Percentiles rank a stretch among this genome's conserved stretches.
phyloP scores from a whole-genome alignment of 2,329 filamentous ascomycete genomes.

The Colletotrichum plurivorum region DNA sequence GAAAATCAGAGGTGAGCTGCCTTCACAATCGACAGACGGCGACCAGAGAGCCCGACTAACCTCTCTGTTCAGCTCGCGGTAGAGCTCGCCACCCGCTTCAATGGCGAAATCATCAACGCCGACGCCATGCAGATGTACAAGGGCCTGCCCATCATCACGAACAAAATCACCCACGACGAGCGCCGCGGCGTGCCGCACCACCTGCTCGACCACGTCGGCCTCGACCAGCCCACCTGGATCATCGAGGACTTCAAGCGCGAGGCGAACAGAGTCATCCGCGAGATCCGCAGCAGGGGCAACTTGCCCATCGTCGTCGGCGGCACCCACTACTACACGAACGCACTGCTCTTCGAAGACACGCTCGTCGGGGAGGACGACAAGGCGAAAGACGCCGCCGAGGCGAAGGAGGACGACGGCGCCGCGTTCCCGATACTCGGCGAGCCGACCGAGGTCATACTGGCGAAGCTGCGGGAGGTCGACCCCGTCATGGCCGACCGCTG shows the following conservation, averaged over 20 bases:
- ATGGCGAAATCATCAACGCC: constrained; percentile 96
- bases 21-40: background rate
- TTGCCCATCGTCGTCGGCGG: constrained; percentile 94
- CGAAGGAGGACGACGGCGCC: constrained; percentile 40
- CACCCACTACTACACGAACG: constrained; percentile 95
- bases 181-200: constrained; percentile 88
- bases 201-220: constrained; percentile 82
- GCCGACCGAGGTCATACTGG: constrained; percentile 79
- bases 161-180: constrained; percentile 85
- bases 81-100: constrained; percentile 84
- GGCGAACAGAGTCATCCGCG: constrained; percentile 77
- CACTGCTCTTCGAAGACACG: constrained; percentile 84
- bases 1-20: constrained; percentile 84
- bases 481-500: constrained; percentile 90
- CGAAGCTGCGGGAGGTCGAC: constrained; percentile 83
- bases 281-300: constrained; percentile 83
- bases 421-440: constrained; percentile 80
- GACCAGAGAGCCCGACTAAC: constrained; percentile 1
- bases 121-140: constrained; percentile 99
- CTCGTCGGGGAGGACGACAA: constrained; percentile 65
- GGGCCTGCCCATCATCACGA: constrained; percentile 94
- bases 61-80: no score
- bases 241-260: constrained; percentile 83
- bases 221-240: constrained; percentile 86
- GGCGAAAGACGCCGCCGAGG: constrained; percentile 9